phyloP scores from a whole-genome alignment of 2,329 filamentous ascomycete genomes.

The Claviceps lovelessii region DNA sequence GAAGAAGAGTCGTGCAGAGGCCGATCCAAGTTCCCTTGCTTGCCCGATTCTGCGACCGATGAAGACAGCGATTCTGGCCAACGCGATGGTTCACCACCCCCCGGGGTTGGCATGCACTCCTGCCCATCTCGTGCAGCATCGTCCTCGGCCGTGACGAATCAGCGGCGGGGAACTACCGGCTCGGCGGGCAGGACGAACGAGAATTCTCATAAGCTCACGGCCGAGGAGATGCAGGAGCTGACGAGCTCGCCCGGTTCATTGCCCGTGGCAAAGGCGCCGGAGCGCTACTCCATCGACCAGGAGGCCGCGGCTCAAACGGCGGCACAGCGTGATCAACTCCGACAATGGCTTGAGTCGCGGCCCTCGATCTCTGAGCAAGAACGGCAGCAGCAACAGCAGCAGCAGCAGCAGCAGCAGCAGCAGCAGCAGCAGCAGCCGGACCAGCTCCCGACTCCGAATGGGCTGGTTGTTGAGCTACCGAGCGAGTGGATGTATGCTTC shows the following conservation, averaged over 20 bases:
- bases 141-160: conserved; percentile 4
- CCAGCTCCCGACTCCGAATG: conserved; percentile 11
- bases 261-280: conserved; percentile 32
- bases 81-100: background rate
- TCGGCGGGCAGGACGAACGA: conserved; percentile 22
- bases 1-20: conserved; percentile 12
- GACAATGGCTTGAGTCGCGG: background rate
- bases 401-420: background rate
- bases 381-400: background rate
- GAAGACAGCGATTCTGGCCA: background rate
- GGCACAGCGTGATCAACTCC: conserved; percentile 14
- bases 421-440: background rate
- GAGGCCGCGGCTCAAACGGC: conserved; percentile 18
- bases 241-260: conserved; percentile 43
- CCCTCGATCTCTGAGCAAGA: background rate
- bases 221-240: conserved; percentile 44
- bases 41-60: background rate
- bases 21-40: conserved; percentile 3
- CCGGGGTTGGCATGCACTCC: background rate
- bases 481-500: conserved; percentile 1
- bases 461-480: conserved; percentile 13
- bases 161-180: conserved; percentile 15
- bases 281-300: conserved; percentile 14
- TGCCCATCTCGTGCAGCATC: background rate
- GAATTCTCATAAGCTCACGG: conserved; percentile 39